Conservation (phyloP, 257 asterid genomes). For the Oldenlandia corymbosa region DNA sequence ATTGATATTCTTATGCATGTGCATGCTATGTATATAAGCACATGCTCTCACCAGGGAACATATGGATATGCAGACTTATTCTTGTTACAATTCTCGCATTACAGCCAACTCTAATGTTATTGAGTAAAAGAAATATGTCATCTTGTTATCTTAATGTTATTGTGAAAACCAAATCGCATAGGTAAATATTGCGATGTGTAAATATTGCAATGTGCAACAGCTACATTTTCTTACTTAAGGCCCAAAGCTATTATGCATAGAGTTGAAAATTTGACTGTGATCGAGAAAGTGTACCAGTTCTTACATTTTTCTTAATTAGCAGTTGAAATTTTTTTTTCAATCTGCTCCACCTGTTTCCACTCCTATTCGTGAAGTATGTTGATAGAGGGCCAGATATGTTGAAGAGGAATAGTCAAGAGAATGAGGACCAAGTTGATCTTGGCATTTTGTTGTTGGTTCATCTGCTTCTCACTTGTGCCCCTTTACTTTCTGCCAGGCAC, state of each 20-base stretch:
- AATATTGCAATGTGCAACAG: neutral
- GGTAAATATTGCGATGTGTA: too few relatives aligned
- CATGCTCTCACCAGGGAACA: too few relatives aligned
- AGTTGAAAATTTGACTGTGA: neutral
- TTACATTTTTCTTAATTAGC: neutral
- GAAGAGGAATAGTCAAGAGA: neutral
- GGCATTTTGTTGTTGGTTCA: neutral
- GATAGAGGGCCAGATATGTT: neutral
- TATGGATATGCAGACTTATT: neutral
- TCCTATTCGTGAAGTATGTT: neutral
- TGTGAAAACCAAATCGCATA: too few relatives aligned
- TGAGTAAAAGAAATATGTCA: neutral
- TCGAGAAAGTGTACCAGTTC: neutral
- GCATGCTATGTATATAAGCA: too few relatives aligned
- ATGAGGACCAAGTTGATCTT: neutral
- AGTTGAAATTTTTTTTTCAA: neutral
- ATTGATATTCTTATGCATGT: too few relatives aligned
- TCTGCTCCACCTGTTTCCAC: neutral
- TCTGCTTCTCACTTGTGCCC: constrained; percentile 16
- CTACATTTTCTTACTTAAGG: neutral
- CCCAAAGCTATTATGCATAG: neutral
- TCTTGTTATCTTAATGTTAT: too few relatives aligned
- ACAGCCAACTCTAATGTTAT: neutral
- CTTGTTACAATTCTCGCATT: neutral
- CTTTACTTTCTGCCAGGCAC: constrained; percentile 50